These are phyloP conservation scores for Colletotrichum sansevieriae DNA, from an alignment of 2,329 filamentous ascomycete species.

Conservation along the genomic window DNA sequence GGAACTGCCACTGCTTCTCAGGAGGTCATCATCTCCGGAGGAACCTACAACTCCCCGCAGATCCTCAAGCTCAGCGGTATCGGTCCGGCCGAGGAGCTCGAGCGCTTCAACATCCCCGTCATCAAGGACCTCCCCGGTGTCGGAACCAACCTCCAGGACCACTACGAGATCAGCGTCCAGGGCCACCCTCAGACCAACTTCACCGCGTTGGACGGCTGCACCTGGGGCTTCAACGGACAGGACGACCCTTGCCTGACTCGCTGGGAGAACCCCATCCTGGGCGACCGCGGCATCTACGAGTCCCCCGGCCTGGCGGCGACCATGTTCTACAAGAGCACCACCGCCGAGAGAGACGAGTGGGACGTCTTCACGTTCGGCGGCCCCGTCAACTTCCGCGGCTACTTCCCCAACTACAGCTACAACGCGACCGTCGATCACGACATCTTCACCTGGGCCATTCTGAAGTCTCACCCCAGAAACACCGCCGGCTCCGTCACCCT, in stretches of 20 bases:
- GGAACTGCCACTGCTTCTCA: conserved; percentile 50
- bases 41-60: conserved; percentile 67
- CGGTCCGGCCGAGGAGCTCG: conserved; percentile 57
- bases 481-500: conserved; percentile 72
- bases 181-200: conserved; percentile 57
- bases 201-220: conserved; percentile 50
- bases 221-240: conserved; percentile 47
- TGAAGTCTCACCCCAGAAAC: conserved; percentile 76
- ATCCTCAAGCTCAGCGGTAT: conserved; percentile 65
- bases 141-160: conserved; percentile 71
- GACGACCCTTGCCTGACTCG: conserved; percentile 50
- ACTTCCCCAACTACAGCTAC: conserved; percentile 54
- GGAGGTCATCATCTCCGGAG: conserved; percentile 65
- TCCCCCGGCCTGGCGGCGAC: conserved; percentile 44
- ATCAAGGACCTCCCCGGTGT: conserved; percentile 69
- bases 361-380: conserved; percentile 55
- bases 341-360: conserved; percentile 44
- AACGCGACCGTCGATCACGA: conserved; percentile 51
- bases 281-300: conserved; percentile 55
- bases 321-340: conserved; percentile 49
- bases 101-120: conserved; percentile 56
- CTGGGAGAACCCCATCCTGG: conserved; percentile 51
- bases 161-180: conserved; percentile 62
- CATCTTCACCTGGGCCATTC: conserved; percentile 61
- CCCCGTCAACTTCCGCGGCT: conserved; percentile 55